Evolutionary conservation across 768 basidiomycete species (phyloP).

Genomic region (Candolleomyces eurysporus): DNA sequence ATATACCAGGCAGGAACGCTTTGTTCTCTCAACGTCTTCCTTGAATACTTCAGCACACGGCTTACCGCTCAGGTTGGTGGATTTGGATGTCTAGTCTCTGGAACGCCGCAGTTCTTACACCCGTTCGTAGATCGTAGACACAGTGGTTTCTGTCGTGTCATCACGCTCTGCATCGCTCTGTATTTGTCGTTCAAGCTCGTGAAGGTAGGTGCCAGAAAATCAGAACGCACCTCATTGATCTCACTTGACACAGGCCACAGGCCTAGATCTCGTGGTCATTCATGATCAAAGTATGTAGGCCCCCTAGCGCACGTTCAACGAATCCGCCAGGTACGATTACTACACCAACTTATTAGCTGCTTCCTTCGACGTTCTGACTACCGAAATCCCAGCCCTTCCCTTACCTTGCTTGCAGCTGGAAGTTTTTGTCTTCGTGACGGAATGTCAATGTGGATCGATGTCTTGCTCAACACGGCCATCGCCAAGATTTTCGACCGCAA

Average conservation of each 20-base stretch:
- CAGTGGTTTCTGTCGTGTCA: slow-evolving; percentile 45
- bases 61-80: slow-evolving; percentile 38
- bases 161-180: slow-evolving; percentile 38
- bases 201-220: slow-evolving; percentile 25
- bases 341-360: too few relatives aligned
- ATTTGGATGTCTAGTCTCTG: neutral
- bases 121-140: slow-evolving; percentile 45
- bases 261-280: slow-evolving; percentile 47
- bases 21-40: slow-evolving; percentile 49
- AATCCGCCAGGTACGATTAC: slow-evolving; percentile 36
- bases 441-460: slow-evolving; percentile 56
- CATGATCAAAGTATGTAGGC: slow-evolving; percentile 51
- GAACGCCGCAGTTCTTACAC: neutral
- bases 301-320: slow-evolving; percentile 48
- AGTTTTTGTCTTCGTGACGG: slow-evolving; percentile 49
- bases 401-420: slow-evolving; percentile 57
- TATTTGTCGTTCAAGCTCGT: slow-evolving; percentile 47
- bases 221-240: neutral
- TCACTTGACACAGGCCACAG: slow-evolving; percentile 18
- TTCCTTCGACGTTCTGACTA: neutral
- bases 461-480: slow-evolving; percentile 48
- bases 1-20: slow-evolving; percentile 39
- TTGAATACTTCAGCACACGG: slow-evolving; percentile 40
- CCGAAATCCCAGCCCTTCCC: slow-evolving; percentile 41
- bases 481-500: slow-evolving; percentile 39